Base-by-base conservation (phyloP, 257 asterid species). In the Solanum boliviense region DNA sequence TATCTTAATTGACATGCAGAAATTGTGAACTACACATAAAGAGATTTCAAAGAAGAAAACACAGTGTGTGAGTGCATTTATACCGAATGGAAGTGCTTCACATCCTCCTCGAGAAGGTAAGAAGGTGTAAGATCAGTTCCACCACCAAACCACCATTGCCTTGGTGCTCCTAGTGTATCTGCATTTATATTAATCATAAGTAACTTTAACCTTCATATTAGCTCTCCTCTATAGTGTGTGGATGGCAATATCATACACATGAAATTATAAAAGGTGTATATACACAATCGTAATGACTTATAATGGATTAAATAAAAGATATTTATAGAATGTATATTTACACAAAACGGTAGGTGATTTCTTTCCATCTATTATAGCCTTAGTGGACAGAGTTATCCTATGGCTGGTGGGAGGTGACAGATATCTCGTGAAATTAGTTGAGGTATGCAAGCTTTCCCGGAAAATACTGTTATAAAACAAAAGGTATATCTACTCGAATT, bases 141-240 rank as follows among this genome's bases (percentile, higher is more conserved):
- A 86, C 99, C 99, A 72, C 99, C 98, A 90, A 97, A 97, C 98
- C 99, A 97, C 99, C 99, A 97, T 46, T 93, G 97, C 73, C 92
- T 93, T 84, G 99, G 99, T 83, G 99, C 98, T 88, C 98, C 98
- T 21, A 94, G 98, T 90, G 94, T 91, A 93, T 97, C 99, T 97
- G 95, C 91, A 78, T 10, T 89, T 78, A 36, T 39, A 74, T 87
- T 88, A 79, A 71, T 90, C 75, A 52, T 34, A 85, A 88, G 86
- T 89, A 89, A 39, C 56, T 68, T 18, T 75, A 38, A 38, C 38
- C 13, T 23, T 75, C 83, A 6, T 95, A 71, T 41, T 48, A 27
- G 29, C n/a, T 7, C 29, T 48, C 38, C 32, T 73, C 16, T 74
- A 21, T 21, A 36, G 32, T 21, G 31, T 21, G 52, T 23, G 32